Percentiles rank a stretch among this genome's conserved stretches.
phyloP scores from a whole-genome alignment of 208 protist genomes.

The Crithidia fasciculata region DNA sequence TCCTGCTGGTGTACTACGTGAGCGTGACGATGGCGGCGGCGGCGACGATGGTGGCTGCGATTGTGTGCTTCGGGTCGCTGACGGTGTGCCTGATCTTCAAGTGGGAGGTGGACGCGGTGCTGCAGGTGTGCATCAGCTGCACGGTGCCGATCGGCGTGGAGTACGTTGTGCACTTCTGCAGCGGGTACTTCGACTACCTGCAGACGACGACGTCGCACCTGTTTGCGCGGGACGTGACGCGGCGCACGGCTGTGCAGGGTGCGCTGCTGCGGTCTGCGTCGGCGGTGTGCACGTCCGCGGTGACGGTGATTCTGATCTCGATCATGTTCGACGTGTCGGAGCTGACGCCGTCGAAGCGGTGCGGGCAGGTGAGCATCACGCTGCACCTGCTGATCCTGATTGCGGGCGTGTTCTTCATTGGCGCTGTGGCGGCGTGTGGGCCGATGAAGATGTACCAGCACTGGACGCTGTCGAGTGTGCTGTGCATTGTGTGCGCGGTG shows the following conservation, averaged over 20 bases:
- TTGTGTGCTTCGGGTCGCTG: slow-evolving; percentile 54
- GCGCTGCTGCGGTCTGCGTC: slow-evolving; percentile 43
- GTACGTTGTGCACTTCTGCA: slow-evolving; percentile 57
- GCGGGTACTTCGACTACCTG: slow-evolving; percentile 69
- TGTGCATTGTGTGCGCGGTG: slow-evolving; percentile 39
- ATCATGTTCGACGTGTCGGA: slow-evolving; percentile 47
- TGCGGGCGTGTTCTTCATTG: slow-evolving; percentile 38
- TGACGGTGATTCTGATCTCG: slow-evolving; percentile 37
- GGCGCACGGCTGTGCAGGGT: slow-evolving; percentile 38
- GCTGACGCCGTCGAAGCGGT: slow-evolving; percentile 38
- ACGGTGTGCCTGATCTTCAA: slow-evolving; percentile 40
- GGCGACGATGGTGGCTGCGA: slow-evolving; percentile 34
- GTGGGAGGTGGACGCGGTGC: slow-evolving; percentile 47
- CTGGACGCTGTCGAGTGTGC: slow-evolving; percentile 40
- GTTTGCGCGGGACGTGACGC: slow-evolving; percentile 51
- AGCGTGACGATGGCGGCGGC: slow-evolving; percentile 39
- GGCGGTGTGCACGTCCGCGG: slow-evolving; percentile 40
- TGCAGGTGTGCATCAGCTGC: slow-evolving; percentile 55
- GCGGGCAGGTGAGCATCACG: slow-evolving; percentile 43
- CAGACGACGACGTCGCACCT: slow-evolving; percentile 65
- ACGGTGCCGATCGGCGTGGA: slow-evolving; percentile 56
- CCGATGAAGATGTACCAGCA: slow-evolving; percentile 43
- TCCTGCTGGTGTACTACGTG: slow-evolving; percentile 46
- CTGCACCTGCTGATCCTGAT: slow-evolving; percentile 49
- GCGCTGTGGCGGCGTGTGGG: slow-evolving; percentile 36